phyloP scores from a whole-genome alignment of 345 rosid genomes.

The Gossypium bickii region DNA sequence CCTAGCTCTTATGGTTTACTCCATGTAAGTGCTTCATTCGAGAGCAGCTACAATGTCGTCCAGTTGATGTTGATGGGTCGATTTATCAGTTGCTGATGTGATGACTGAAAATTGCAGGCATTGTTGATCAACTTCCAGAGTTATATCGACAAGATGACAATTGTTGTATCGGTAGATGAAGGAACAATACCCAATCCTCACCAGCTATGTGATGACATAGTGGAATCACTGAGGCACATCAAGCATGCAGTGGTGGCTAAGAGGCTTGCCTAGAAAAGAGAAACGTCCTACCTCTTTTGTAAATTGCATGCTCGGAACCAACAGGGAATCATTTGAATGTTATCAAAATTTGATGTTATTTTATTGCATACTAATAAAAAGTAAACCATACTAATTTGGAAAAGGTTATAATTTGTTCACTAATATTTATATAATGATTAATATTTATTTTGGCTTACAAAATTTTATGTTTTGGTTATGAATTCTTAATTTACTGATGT shows the following conservation, averaged over 20 bases:
- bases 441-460: too few species aligned
- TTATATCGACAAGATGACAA: constrained; percentile 30
- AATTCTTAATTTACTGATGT: too few species aligned
- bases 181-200: constrained; percentile 32
- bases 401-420: too few species aligned
- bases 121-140: constrained; percentile 40
- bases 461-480: too few species aligned
- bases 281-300: background rate
- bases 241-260: constrained; percentile 20
- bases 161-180: constrained; percentile 29
- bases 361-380: too few species aligned
- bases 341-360: too few species aligned
- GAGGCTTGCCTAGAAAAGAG: background rate
- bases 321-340: too few species aligned
- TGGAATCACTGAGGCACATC: constrained; percentile 21
- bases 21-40: constrained; percentile 30
- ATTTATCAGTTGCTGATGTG: background rate
- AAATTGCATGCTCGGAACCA: too few species aligned
- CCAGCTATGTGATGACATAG: constrained; percentile 33
- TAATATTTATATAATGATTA: too few species aligned
- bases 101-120: constrained; percentile 20
- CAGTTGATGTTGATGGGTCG: background rate
- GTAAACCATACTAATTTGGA: too few species aligned
- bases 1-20: constrained; percentile 64
- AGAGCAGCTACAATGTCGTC: background rate